Percentiles rank a stretch among this genome's conserved stretches.
Conservation (phyloP, 805 yeast genomes). For the Wickerhamomyces rabaulensis region DNA sequence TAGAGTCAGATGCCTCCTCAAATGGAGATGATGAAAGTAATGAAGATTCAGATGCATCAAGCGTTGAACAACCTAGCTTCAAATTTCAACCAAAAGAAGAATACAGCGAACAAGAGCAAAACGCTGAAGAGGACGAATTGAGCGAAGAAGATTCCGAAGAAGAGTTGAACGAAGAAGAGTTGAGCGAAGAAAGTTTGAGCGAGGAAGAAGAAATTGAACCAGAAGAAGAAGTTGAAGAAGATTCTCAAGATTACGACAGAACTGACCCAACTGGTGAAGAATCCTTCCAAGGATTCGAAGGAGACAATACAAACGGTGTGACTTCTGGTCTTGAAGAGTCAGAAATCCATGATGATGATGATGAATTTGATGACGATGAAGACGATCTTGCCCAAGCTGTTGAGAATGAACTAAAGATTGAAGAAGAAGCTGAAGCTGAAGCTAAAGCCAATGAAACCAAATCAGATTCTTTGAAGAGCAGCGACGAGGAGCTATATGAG, state of each 20-base stretch:
- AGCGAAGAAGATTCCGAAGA: not conserved
- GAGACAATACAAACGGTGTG: not conserved
- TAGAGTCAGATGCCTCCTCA: not conserved
- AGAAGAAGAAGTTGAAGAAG: not conserved
- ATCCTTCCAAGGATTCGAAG: not conserved
- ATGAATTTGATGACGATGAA: not conserved
- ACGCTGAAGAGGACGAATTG: not conserved
- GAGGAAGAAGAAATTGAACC: not conserved
- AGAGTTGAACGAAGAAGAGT: not conserved
- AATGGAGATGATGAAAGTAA: not conserved
- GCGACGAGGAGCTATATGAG: conserved; percentile 11
- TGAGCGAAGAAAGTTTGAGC: not conserved
- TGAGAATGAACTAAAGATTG: not conserved
- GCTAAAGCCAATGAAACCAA: not conserved
- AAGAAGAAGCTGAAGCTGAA: not conserved
- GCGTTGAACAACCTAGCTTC: not conserved
- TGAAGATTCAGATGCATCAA: not conserved
- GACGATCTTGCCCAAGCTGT: not conserved
- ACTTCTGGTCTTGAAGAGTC: not conserved
- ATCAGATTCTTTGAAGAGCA: conserved; percentile 5
- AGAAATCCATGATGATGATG: not conserved
- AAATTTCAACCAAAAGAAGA: not conserved
- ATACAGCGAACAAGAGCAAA: not conserved
- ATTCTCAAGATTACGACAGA: not conserved
- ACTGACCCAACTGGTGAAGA: not conserved